Base-by-base conservation (phyloP, 352 stramenopile species). In the Pythium aristosporum region DNA sequence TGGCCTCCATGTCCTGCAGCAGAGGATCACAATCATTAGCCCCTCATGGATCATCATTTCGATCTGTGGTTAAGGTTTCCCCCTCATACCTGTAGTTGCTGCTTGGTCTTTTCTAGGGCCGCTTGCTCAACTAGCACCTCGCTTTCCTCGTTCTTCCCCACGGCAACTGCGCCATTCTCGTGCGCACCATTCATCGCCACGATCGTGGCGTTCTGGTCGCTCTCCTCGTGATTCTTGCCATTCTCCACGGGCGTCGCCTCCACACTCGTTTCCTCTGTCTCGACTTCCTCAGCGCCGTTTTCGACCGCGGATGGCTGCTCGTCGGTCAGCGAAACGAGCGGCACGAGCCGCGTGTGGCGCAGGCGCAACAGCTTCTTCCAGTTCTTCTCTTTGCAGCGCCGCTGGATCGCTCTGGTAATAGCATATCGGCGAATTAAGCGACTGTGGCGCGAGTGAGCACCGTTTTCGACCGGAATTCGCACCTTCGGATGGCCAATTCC, bases 371-470 rank as follows among this genome's bases (percentile, higher is more conserved):
- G 67, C 59, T 92, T 92, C 58, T 81, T 80, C 83, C 83, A 92
- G 74, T 92, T 92, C 52, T 91, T 91, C 65, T 91, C 80, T 72
- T 77, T 85, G 53, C 80, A 89, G 42, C 75, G 80, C 30, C 77
- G 63, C 21, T 80, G 80, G 37, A 91, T 91, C 16, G 68, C 79
- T 54, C 82, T 91, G 48, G 32, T 2, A 12, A 28, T 6, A 21
- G 4, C 36, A 10, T 32, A 18, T 12, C 21, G 5, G 32, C 20
- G n/a, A 47, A 53, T 41, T 9, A 55, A 12, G 39, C 5, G 15
- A 23, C 21, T n/a, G 32, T 30, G 50, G 28, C 34, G 2, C 36
- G 16, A 49, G 41, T 50, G n/a, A 5, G 7, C 23, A 18, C 15
- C 54, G 43, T 55, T 62, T 49, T 63, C 56, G 32, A 23, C n/a